Conservation (phyloP, 2,329 filamentous ascomycete species). For the Fusarium sp. region DNA sequence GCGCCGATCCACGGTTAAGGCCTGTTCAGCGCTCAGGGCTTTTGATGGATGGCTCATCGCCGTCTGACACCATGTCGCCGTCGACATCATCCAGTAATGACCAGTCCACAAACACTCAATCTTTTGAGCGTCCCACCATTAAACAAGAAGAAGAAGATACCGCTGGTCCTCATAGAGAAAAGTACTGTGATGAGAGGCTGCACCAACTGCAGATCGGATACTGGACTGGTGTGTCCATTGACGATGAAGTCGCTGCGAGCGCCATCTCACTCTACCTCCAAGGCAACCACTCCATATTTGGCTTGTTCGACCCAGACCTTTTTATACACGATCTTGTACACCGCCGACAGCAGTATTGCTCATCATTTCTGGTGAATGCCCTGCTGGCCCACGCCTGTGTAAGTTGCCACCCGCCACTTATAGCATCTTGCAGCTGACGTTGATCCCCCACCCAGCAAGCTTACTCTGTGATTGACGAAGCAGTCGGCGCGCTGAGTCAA, state of each 20-base stretch:
- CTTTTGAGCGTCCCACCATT: background rate
- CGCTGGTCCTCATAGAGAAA: background rate
- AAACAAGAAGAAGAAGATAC: background rate
- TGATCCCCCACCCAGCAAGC: constrained; percentile 18
- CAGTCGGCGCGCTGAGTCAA: constrained; percentile 3
- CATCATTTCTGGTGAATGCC: constrained; percentile 47
- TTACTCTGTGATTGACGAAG: constrained; percentile 15
- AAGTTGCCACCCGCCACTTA: constrained; percentile 13
- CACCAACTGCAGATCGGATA: constrained; percentile 38
- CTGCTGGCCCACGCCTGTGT: constrained; percentile 50
- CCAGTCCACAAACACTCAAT: background rate
- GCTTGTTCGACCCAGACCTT: constrained; percentile 49
- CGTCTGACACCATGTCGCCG: constrained; percentile 22
- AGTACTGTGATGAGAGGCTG: constrained; percentile 9
- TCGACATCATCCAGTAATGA: constrained; percentile 12
- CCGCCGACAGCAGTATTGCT: constrained; percentile 43
- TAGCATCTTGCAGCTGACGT: background rate
- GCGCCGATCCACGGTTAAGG: constrained; percentile 2
- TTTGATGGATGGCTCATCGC: constrained; percentile 7
- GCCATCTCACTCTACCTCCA: constrained; percentile 48
- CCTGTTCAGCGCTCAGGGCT: background rate
- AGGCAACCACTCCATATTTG: constrained; percentile 51
- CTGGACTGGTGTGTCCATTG: constrained; percentile 49
- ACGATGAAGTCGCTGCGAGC: constrained; percentile 45
- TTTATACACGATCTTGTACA: constrained; percentile 49